These are phyloP conservation scores for Fusarium sp. DNA, from an alignment of 2,329 filamentous ascomycete genomes.

Conservation along the genomic window DNA sequence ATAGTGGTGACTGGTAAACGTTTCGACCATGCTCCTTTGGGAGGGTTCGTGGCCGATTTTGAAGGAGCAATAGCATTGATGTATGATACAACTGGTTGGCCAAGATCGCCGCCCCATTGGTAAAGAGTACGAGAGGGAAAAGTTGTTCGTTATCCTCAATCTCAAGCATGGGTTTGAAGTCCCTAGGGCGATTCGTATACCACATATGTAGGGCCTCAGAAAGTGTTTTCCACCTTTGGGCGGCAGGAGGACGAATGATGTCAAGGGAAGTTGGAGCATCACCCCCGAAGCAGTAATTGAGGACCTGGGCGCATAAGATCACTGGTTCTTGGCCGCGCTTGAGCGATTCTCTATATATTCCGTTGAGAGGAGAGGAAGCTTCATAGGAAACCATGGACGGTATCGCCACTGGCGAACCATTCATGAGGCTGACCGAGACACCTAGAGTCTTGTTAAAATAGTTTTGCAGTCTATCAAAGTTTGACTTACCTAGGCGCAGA, in stretches of 20 bases:
- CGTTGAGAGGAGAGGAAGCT: slow-evolving; percentile 31
- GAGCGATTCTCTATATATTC: slow-evolving; percentile 33
- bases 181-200: slow-evolving; percentile 47
- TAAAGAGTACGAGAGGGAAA: slow-evolving; percentile 53
- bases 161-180: slow-evolving; percentile 51
- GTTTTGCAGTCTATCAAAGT: not conserved
- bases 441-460: slow-evolving; percentile 29
- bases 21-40: slow-evolving; percentile 46
- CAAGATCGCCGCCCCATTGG: slow-evolving; percentile 54
- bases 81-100: slow-evolving; percentile 69
- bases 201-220: slow-evolving; percentile 48
- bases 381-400: slow-evolving; percentile 37
- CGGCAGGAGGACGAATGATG: slow-evolving; percentile 23
- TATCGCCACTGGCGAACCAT: slow-evolving; percentile 40
- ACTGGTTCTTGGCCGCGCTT: slow-evolving; percentile 44
- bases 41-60: slow-evolving; percentile 60
- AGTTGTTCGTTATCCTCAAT: slow-evolving; percentile 45
- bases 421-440: slow-evolving; percentile 45
- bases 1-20: slow-evolving; percentile 55
- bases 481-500: slow-evolving; percentile 42
- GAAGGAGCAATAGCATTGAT: slow-evolving; percentile 63
- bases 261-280: slow-evolving; percentile 21
- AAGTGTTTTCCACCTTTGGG: slow-evolving; percentile 47
- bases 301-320: slow-evolving; percentile 49
- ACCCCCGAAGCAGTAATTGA: slow-evolving; percentile 46